Evolutionary conservation across 2,329 filamentous ascomycete genomes (phyloP), one percentile per base, ranked within the genome.

Genomic region (Beauveria bassiana): DNA sequence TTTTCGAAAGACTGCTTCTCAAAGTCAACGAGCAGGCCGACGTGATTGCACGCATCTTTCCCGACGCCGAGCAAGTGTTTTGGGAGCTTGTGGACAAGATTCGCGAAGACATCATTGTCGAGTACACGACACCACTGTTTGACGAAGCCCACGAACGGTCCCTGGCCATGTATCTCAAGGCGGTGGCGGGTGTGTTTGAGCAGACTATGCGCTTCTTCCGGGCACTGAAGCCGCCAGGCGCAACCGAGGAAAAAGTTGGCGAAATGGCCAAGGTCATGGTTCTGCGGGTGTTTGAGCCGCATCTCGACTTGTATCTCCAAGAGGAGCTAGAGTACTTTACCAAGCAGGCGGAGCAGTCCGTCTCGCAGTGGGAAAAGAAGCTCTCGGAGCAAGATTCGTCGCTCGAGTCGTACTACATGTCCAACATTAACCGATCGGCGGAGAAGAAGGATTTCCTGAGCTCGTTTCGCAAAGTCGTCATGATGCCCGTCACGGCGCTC

Each of bases 391-490:
- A 97, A 74, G 93, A 96, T 66, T 92, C 91, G 18, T 90, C 88
- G 2, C 87, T 90, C 0, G 95, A 99, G 75, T 95, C 90, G 0
- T 96, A 96, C 71, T 95, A 92, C 76, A 97, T 98, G 93, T 89
- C 89, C 26, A 97, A 92, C 71, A 86, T 98, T 70, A 97, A 93
- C 71, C 85, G 95, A 28, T 92, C 96, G 72, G 95, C 92, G 1
- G 95, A 96, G 65, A 99, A 99, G 76, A 91, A 92, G 67, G 95
- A 99, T 72, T 99, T 99, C 69, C 72, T 99, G 64, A 95, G 88
- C 51, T 96, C 93, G 0, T 99, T 99, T 80, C 97, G 92, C 71
- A 98, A 98, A 74, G 95, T 99, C 9, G 90, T 99, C 66, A 97
- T 99, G 93, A 96, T 96, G 87, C 95, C 95, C 2, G 93, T 99